Percentiles rank a stretch among this genome's conserved stretches.
phyloP scores from a whole-genome alignment of 2,329 filamentous ascomycete species.

The Apiospora rasikravindrae region DNA sequence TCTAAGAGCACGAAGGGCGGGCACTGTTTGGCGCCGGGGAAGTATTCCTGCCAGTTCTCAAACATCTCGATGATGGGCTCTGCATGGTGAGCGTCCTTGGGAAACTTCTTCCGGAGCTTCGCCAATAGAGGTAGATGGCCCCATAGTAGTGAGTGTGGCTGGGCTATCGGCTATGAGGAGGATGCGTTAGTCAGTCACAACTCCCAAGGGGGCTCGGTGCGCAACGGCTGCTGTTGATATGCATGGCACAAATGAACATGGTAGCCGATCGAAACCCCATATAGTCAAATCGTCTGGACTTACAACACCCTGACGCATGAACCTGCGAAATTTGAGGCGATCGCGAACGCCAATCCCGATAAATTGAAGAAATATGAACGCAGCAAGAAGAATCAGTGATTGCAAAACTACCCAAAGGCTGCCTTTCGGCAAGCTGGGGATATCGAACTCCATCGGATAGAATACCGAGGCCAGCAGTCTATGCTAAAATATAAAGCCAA shows the following conservation, averaged over 20 bases:
- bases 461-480: not conserved
- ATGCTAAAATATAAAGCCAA: not conserved
- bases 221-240: not conserved
- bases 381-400: not conserved
- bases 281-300: not conserved
- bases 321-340: not conserved
- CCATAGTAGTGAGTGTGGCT: not conserved
- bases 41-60: slow-evolving; percentile 30
- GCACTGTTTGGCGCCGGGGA: slow-evolving; percentile 30
- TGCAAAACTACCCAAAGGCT: not conserved
- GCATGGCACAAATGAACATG: not conserved
- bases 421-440: not conserved
- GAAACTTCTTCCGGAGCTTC: slow-evolving; percentile 7
- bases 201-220: not conserved
- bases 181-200: not conserved
- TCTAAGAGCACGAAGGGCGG: slow-evolving; percentile 39
- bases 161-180: not conserved
- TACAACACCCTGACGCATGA: not conserved
- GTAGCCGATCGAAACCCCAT: not conserved
- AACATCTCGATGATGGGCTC: slow-evolving; percentile 26
- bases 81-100: slow-evolving; percentile 30
- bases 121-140: slow-evolving; percentile 7
- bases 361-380: not conserved
- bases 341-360: not conserved
- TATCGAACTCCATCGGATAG: not conserved